These are phyloP conservation scores for Saxophila tyrrhenica DNA, from an alignment of 495 filamentous ascomycete species.

Conservation along the genomic window DNA sequence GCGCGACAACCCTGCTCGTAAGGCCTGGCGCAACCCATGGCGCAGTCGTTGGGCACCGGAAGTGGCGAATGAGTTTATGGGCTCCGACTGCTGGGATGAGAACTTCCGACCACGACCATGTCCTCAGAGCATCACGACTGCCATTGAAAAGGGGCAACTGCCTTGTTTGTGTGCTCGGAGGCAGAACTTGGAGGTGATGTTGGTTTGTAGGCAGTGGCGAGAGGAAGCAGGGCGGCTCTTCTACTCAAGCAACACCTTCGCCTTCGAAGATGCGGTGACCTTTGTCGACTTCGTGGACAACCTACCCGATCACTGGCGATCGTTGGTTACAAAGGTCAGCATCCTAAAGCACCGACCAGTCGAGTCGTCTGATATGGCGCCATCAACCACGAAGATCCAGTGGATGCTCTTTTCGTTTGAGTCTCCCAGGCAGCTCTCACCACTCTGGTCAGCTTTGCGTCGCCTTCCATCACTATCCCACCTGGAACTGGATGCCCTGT, in stretches of 20 bases:
- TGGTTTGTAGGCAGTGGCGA: conserved; percentile 6
- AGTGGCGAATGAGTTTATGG: background rate
- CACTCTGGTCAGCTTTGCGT: background rate
- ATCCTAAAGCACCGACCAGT: background rate
- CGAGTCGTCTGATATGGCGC: background rate
- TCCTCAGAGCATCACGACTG: background rate
- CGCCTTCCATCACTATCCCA: background rate
- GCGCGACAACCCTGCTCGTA: background rate
- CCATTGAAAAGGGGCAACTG: background rate
- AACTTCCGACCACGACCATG: background rate
- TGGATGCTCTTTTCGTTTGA: background rate
- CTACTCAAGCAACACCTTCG: conserved; percentile 4
- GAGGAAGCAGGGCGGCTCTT: conserved; percentile 4
- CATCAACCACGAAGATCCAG: background rate
- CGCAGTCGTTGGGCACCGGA: conserved; percentile 3
- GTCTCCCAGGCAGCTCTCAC: background rate
- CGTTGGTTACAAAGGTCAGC: background rate
- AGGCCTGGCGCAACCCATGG: conserved; percentile 1
- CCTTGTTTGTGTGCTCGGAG: conserved; percentile 8
- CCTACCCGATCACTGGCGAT: background rate
- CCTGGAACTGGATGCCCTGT: background rate
- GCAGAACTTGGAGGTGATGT: conserved; percentile 5
- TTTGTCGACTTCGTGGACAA: background rate
- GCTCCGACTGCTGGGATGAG: conserved; percentile 5
- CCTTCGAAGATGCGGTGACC: conserved; percentile 2